Evolutionary conservation across 1,284 basidiomycete genomes (phyloP).

Genomic region (Farysia itapuensis): DNA sequence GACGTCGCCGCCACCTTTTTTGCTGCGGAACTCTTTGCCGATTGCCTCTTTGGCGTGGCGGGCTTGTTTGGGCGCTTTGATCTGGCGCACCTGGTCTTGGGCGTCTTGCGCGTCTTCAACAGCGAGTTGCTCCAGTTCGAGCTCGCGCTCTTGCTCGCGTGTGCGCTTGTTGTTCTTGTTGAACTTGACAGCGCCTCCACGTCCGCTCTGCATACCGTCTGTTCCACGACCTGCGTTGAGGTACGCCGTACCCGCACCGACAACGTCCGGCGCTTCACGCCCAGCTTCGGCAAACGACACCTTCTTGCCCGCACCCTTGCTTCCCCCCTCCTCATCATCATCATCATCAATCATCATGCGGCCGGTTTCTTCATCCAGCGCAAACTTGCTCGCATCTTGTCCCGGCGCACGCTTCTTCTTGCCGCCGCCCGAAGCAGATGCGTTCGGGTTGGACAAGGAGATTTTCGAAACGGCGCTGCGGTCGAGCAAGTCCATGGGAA

Average conservation of each 20-base stretch:
- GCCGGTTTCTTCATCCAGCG: constrained; percentile 81
- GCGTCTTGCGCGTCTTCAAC: constrained; percentile 35
- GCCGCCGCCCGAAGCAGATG: constrained; percentile 8
- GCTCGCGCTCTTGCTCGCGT: constrained; percentile 49
- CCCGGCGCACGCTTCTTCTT: constrained; percentile 65
- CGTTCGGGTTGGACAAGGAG: constrained; percentile 23
- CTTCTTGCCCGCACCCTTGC: constrained; percentile 7
- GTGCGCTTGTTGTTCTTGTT: constrained; percentile 74
- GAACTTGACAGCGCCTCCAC: constrained; percentile 84
- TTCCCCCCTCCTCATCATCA: constrained; percentile 1
- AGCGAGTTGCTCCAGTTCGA: constrained; percentile 43
- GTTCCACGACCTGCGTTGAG: constrained; percentile 76
- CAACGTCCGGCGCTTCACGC: constrained; percentile 70
- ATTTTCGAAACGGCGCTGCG: constrained; percentile 62
- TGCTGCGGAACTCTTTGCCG: constrained; percentile 52
- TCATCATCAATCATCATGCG: constrained; percentile 78
- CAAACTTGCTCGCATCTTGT: constrained; percentile 82
- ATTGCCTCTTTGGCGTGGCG: constrained; percentile 45
- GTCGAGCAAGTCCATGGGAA: constrained; percentile 91
- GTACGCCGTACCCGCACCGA: constrained; percentile 68
- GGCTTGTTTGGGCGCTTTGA: constrained; percentile 25
- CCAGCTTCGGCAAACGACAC: constrained; percentile 56
- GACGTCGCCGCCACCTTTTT: constrained; percentile 62
- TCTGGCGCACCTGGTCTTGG: constrained; percentile 24
- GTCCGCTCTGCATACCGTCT: constrained; percentile 78